Conservation (phyloP, 192 early-diverging fungal species). For the Coemansia sp. region DNA sequence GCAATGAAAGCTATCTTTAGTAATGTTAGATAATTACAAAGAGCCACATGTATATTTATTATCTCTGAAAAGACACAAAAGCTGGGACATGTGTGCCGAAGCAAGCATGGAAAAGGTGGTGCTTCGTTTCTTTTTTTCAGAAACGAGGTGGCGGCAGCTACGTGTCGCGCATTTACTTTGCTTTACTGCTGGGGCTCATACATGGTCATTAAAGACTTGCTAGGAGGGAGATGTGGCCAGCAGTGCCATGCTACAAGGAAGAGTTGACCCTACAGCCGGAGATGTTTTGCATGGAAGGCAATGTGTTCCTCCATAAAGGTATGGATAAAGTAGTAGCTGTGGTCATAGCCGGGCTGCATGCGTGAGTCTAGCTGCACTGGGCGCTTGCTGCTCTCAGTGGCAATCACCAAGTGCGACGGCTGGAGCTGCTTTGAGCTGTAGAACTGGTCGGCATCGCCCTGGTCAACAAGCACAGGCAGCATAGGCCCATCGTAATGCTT, state of each 20-base stretch:
- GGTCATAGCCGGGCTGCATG: slow-evolving; percentile 81
- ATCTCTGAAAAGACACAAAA: not conserved
- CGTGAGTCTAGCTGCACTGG: slow-evolving; percentile 58
- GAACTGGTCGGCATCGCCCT: slow-evolving; percentile 74
- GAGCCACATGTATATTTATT: not conserved
- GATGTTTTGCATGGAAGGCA: slow-evolving; percentile 64
- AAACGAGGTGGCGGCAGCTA: not conserved
- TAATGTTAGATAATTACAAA: not conserved
- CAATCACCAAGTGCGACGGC: slow-evolving; percentile 58
- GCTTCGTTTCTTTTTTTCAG: not conserved
- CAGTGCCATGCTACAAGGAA: not conserved
- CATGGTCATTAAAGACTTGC: not conserved
- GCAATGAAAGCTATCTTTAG: not conserved
- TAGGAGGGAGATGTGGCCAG: not conserved
- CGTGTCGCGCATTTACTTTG: not conserved
- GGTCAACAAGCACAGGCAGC: slow-evolving; percentile 50
- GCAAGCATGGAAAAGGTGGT: not conserved
- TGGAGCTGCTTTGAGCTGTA: slow-evolving; percentile 63
- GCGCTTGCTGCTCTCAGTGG: slow-evolving; percentile 42
- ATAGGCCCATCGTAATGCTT: slow-evolving; percentile 48
- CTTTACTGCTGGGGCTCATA: not conserved
- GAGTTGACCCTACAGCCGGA: slow-evolving; percentile 7
- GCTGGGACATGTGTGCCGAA: not conserved
- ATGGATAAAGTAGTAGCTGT: slow-evolving; percentile 82
- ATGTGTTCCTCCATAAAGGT: slow-evolving; percentile 79